These are phyloP conservation scores for Wallacemonas sp. DNA, from an alignment of 208 protist genomes.

Conservation along the genomic window DNA sequence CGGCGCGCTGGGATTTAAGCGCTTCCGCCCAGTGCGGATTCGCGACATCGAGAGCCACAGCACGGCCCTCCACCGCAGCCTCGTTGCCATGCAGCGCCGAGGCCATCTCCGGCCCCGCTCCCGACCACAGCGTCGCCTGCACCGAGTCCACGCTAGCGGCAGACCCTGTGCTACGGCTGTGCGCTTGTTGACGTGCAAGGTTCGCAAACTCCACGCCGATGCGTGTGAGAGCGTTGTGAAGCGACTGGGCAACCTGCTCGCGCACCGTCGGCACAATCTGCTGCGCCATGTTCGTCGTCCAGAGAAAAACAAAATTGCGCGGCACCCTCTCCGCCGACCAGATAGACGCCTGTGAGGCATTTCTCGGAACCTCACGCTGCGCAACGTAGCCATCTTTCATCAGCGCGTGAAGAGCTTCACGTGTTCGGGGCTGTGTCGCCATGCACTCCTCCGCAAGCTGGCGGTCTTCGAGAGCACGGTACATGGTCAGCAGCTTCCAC, in stretches of 20 bases:
- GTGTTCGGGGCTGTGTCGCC: conserved; percentile 54
- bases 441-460: conserved; percentile 80
- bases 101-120: not conserved
- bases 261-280: conserved; percentile 49
- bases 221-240: conserved; percentile 33
- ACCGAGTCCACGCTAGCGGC: not conserved
- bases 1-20: conserved; percentile 26
- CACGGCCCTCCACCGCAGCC: not conserved
- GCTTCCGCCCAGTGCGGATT: conserved; percentile 16
- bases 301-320: conserved; percentile 69
- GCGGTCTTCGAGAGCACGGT: conserved; percentile 77
- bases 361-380: conserved; percentile 73
- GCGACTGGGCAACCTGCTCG: conserved; percentile 48
- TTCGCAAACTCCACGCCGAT: conserved; percentile 27
- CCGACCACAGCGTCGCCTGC: not conserved
- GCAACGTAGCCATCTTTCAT: conserved; percentile 67
- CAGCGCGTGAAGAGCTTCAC: conserved; percentile 77
- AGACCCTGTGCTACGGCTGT: too few relatives aligned
- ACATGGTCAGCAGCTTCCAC: conserved; percentile 67
- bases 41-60: too few relatives aligned
- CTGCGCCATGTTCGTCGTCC: conserved; percentile 33
- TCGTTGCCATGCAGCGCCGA: not conserved
- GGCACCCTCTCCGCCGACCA: conserved; percentile 43
- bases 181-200: not conserved
- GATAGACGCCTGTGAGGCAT: conserved; percentile 19